Evolutionary conservation across 2,329 filamentous ascomycete genomes (phyloP).

Genomic region (Bipolaris bicolor): DNA sequence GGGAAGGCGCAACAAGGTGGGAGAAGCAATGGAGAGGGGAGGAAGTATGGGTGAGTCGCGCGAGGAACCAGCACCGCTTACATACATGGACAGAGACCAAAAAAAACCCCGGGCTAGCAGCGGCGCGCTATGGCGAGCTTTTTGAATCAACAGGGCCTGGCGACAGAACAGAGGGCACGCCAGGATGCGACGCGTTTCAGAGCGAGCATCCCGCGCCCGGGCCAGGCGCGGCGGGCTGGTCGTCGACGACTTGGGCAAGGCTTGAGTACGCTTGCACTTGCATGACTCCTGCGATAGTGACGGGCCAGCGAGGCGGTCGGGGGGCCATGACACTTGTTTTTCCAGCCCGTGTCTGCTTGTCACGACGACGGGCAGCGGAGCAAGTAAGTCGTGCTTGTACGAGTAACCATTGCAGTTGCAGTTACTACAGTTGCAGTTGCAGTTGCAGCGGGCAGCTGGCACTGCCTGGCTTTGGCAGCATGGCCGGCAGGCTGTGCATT

Average conservation of each 20-base stretch:
- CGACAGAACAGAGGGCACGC: conserved; percentile 5
- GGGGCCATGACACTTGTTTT: too few species aligned
- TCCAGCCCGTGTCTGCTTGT: too few species aligned
- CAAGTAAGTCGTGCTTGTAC: too few species aligned
- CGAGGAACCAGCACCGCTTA: conserved; percentile 3
- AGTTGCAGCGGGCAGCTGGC: too few species aligned
- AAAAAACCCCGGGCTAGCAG: not conserved
- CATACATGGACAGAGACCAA: not conserved
- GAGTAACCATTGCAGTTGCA: too few species aligned
- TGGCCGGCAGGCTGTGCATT: too few species aligned
- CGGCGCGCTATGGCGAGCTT: conserved; percentile 2
- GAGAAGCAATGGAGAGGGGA: not conserved
- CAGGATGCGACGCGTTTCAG: conserved; percentile 19
- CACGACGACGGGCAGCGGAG: too few species aligned
- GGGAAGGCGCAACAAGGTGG: not conserved
- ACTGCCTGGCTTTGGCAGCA: too few species aligned
- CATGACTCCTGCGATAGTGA: too few species aligned
- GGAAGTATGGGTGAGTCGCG: not conserved
- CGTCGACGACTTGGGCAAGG: conserved; percentile 7
- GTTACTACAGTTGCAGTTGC: too few species aligned
- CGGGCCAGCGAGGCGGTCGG: too few species aligned
- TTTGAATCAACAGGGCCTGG: conserved; percentile 7
- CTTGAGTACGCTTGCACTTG: not conserved
- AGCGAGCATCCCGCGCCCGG: conserved; percentile 6
- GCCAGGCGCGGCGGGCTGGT: conserved; percentile 10